phyloP scores from a whole-genome alignment of 768 basidiomycete genomes.

The Tulasnella calospora region DNA sequence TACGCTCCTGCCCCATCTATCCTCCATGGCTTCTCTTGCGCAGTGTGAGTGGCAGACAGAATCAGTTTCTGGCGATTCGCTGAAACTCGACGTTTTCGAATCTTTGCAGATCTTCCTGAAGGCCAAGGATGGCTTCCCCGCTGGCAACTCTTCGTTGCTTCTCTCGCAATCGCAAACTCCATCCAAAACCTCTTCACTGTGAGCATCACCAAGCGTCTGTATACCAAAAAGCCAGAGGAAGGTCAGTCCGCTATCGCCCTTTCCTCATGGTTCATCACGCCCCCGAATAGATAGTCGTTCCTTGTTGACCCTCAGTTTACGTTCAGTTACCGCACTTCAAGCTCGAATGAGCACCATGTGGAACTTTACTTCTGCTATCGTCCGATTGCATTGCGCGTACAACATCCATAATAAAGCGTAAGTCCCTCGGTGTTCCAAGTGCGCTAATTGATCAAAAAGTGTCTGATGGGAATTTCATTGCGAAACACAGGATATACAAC shows the following conservation, averaged over 20 bases:
- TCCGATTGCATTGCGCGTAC: constrained; percentile 85
- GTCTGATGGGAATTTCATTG: background rate
- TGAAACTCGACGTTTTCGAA: background rate
- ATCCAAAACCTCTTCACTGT: constrained; percentile 76
- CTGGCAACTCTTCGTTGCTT: constrained; percentile 82
- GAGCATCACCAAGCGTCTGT: constrained; percentile 71
- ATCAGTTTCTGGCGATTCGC: background rate
- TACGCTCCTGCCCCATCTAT: background rate
- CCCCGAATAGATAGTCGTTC: background rate
- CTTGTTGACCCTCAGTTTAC: constrained; percentile 18
- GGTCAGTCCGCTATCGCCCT: constrained; percentile 42
- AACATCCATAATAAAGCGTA: constrained; percentile 78
- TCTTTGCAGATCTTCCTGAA: constrained; percentile 55
- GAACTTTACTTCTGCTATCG: constrained; percentile 80
- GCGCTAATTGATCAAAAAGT: background rate
- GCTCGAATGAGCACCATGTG: constrained; percentile 87
- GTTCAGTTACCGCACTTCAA: constrained; percentile 74
- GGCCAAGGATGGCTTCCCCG: constrained; percentile 68
- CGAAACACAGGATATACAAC: constrained; percentile 69
- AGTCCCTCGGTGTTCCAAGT: constrained; percentile 33
- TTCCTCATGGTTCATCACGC: constrained; percentile 11
- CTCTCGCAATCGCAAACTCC: constrained; percentile 78
- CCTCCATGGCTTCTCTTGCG: constrained; percentile 15
- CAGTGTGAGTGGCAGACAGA: background rate
- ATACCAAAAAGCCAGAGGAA: constrained; percentile 46